These are phyloP conservation scores for Nosema granulosis DNA, from an alignment of 371 early-diverging fungal genomes.

Conservation along the genomic window DNA sequence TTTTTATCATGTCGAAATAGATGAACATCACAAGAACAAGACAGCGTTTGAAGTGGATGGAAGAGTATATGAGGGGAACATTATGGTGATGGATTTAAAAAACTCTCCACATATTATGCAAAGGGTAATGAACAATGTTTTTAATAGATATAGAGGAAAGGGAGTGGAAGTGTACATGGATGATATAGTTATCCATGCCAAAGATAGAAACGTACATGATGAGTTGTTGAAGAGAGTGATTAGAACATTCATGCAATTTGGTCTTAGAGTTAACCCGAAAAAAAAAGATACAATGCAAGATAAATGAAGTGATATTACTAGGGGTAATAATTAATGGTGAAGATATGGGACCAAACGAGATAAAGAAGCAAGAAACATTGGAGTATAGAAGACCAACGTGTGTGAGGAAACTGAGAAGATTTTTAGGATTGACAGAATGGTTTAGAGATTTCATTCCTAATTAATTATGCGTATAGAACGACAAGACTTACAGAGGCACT, in stretches of 20 bases:
- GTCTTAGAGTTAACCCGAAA: conserved; percentile 22
- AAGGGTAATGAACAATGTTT: conserved; percentile 46
- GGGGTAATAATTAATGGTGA: conserved; percentile 23
- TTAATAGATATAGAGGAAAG: conserved; percentile 27
- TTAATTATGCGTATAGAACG: too few relatives aligned
- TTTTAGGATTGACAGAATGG: conserved; percentile 30
- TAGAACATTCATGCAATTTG: conserved; percentile 15
- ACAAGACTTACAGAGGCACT: too few relatives aligned
- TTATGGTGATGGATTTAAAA: conserved; percentile 44
- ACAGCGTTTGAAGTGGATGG: conserved; percentile 47
- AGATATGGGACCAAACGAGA: conserved; percentile 12
- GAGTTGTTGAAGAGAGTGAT: conserved; percentile 10
- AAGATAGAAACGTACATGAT: conserved; percentile 32
- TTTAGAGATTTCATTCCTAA: conserved; percentile 27
- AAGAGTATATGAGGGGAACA: conserved; percentile 40
- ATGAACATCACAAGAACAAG: conserved; percentile 37
- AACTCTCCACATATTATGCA: conserved; percentile 54
- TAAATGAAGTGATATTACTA: conserved; percentile 45
- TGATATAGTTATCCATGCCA: conserved; percentile 44
- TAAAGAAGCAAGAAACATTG: conserved; percentile 28
- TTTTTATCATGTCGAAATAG: conserved; percentile 45
- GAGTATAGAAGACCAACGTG: conserved; percentile 4
- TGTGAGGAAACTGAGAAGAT: conserved; percentile 9
- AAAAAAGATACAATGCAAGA: conserved; percentile 29
- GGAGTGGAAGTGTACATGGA: conserved; percentile 38